Evolutionary conservation across 1,284 basidiomycete species (phyloP), one percentile per base, ranked within the genome.

Genomic region (Hortiboletus rubellus): DNA sequence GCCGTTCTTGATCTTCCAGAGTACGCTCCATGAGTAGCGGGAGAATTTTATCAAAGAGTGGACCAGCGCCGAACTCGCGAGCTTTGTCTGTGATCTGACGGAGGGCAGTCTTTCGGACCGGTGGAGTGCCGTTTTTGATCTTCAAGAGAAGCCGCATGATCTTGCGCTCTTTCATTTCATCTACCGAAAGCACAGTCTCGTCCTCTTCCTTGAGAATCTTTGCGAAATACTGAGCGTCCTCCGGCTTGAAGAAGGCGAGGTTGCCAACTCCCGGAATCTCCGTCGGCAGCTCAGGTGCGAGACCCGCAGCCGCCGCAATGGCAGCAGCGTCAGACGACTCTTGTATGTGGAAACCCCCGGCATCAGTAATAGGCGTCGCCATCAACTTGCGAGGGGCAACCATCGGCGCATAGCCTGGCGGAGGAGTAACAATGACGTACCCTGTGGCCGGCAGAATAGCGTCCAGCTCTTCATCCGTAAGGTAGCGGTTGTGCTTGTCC

Each of bases 81-180:
- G 97, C 97, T 74, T 98, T 97, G 81, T 99, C 97, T n/a, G 96
- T 98, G 70, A 99, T 98, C 74, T 98, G 96, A 54, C 96, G 86
- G 46, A 99, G 85, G 11, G 97, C 97, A 2, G 96, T 95, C 77
- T 99, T 99, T 60, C 97, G 88, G 62, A 98, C 96, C 10, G 96
- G 96, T 34, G 97, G 97, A 3, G 96, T 98, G 47, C 97, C 97
- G 73, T 99, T 99, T 82, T 99, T 99, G 77, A 99, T 99, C 78
- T 99, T 99, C 67, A 99, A 84, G 47, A 99, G 79, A n/a, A 99
- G 78, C n/a, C 96, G 89, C 96, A 99, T 98, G 69, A 99, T 99
- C 77, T 98, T 98, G 69, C 96, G 87, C 77, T 99, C 97, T 78
- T 99, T 99, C 83, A 98, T 91, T 78, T 99, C 97, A 52, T 99